A percentile compares a stretch with the other conserved stretches of the same genome.
Conservation (phyloP, 2,329 filamentous ascomycete genomes). For the Chaetomium olivaceum region DNA sequence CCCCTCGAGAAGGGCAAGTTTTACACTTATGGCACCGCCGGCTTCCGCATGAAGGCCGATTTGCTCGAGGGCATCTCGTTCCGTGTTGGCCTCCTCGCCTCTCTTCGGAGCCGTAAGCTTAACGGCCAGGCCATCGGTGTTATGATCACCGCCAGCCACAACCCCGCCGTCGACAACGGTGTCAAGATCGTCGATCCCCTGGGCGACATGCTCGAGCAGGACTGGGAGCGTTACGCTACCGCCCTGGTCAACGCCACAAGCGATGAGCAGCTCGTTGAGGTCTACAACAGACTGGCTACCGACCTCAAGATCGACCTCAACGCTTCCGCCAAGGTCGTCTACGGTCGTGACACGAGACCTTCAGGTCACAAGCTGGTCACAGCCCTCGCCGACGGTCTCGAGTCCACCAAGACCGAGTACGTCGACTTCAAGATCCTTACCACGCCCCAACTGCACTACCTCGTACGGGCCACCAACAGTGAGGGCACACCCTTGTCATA, state of each 20-base stretch:
- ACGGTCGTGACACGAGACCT: constrained; percentile 88
- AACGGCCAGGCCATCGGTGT: constrained; percentile 90
- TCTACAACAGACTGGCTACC: constrained; percentile 73
- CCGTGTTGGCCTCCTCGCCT: constrained; percentile 85
- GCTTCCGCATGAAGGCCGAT: constrained; percentile 70
- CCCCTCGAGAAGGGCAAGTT: constrained; percentile 47
- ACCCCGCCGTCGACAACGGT: constrained; percentile 85
- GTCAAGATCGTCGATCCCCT: constrained; percentile 96
- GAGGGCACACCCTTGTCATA: constrained; percentile 84
- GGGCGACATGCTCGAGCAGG: constrained; percentile 96
- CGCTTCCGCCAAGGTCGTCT: constrained; percentile 76
- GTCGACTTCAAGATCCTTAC: constrained; percentile 90
- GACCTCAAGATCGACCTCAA: constrained; percentile 74
- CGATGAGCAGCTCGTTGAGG: constrained; percentile 72
- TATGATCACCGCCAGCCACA: constrained; percentile 95
- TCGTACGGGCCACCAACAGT: constrained; percentile 92
- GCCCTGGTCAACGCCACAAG: constrained; percentile 80
- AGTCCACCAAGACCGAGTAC: constrained; percentile 71
- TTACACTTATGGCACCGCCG: constrained; percentile 68
- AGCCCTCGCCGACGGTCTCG: constrained; percentile 76
- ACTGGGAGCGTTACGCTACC: constrained; percentile 90
- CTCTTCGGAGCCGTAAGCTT: constrained; percentile 85
- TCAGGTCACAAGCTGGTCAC: constrained; percentile 82
- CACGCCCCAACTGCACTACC: constrained; percentile 96
- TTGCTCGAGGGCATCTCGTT: constrained; percentile 91